Evolutionary conservation across 2,329 filamentous ascomycete genomes (phyloP), one percentile per base, ranked within the genome.

Genomic region (Ilyonectria sp.): DNA sequence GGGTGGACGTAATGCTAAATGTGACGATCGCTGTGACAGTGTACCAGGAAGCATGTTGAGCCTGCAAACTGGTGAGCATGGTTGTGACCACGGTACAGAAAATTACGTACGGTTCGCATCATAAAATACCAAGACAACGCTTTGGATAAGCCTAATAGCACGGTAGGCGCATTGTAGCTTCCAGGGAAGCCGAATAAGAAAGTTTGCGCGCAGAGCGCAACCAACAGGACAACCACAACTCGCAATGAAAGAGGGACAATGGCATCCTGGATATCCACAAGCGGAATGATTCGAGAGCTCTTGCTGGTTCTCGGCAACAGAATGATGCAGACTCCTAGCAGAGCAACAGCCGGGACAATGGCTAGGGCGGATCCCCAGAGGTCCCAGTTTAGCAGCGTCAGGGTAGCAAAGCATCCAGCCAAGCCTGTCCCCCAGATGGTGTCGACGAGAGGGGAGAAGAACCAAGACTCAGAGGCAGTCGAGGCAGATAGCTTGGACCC

Each of bases 81-180:
- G 0, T 7, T 1, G 3, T 0, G n/a, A 0, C 4, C 4, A 1
- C 0, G 0, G 2, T 1, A 8, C 3, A 2, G 23, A 10, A 6
- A 7, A 6, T 8, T 1, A 69, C 78, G 6, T 71, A 83, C 80
- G 13, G 74, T 67, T 52, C 76, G 74, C 4, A 78, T 75, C 0
- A 69, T 69, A 29, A 79, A 82, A 61, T 76, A 79, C 81, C 81
- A 84, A 2, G 75, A 71, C 5, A 0, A 60, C 0, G 77, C 76
- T 26, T 83, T 83, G 0, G 69, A 49, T 0, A 75, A 21, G 0
- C 77, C 81, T 2, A 80, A 40, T 0, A 70, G 15, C 1, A 81
- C 7, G 0, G 70, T 69, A 1, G 69, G 40, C 2, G 65, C 37
- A 10, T 75, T 6, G 0, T 70, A 47, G 3, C 60, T 68, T 4